Evolutionary conservation across 2,329 filamentous ascomycete genomes (phyloP), one percentile per base, ranked within the genome.

Genomic region (Exophiala spinifera): DNA sequence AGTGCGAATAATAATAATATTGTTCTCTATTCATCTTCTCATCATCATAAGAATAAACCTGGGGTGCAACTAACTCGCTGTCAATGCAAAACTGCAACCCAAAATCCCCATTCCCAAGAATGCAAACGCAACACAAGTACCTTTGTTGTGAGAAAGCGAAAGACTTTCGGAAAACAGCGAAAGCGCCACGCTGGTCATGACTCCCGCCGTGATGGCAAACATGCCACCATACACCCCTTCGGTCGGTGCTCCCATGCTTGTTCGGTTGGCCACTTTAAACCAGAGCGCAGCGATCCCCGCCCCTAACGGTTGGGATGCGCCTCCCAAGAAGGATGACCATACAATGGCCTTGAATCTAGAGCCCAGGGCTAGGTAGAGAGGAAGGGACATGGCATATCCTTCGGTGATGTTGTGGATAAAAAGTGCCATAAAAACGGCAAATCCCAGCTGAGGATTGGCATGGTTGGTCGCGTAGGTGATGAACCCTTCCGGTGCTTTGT

Each of bases 351-450:
- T 87, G 67, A 83, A 75, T 43, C 91, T 86, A 55, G 85, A 92
- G 58, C 86, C 82, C 28, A 96, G 82, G 1, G 94, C 94, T 65
- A 99, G 88, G 71, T 95, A 99, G 0, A 99, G 78, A 0, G 94
- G 94, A 0, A 99, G 75, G 0, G 91, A 90, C 80, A 99, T 87
- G 58, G 91, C 89, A 68, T 97, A 97, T 1, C 94, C 94, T 74
- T 99, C 94, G 23, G 90, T 91, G 66, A 99, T 95, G 74, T 97
- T 99, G 79, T 99, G 94, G 55, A 99, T 92, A 68, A 96, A 96
- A 6, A 99, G 81, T 0, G 94, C 92, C 70, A 97, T 82, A 74
- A 99, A 99, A 51, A 99, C 90, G 49, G 89, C 88, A 71, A 96
- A 84, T 17, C 94, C 94, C 0, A 99, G 82, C 0, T 81, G 78